Evolutionary conservation across 1,139 yeast genomes (phyloP), one percentile per base, ranked within the genome.

Genomic region (Lodderomyces parapsilosis): DNA sequence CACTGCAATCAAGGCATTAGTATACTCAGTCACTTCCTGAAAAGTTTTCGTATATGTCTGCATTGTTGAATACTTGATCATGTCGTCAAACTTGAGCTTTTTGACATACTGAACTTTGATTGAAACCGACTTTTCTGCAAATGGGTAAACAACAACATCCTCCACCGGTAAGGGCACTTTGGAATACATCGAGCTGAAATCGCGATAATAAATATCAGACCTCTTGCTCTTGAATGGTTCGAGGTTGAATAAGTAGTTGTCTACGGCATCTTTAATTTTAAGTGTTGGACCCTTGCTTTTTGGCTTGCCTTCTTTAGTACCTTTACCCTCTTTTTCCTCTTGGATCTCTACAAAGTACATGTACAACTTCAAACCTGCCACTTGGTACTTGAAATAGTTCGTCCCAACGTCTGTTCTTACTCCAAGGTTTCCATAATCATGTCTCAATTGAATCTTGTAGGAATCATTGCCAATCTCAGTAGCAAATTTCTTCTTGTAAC

Each of bases 201-300:
- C 43, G 19, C 49, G 41, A 22, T 49, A 49, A 24, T 40, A 49
- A 27, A 49, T 47, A 10, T 42, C 45, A 7, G 42, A 20, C 11
- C 46, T 37, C 28, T 47, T 47, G 39, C 48, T 42, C 31, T 47
- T 49, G 36, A 42, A 47, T 2, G 48, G 52, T 22, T 49, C 49
- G 15, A 35, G 5, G 17, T 39, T 44, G 6, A 47, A 39, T n/a
- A 49, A 32, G 32, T 44, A 38, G 24, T 46, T 44, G 19, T 42
- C 43, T 27, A 47, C 41, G 6, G 47, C 47, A 20, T 30, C 36
- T 31, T 45, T 47, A 23, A 39, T 15, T 6, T 40, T 41, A 5
- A 41, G 14, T 15, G 18, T 33, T 4, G 46, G 13, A 15, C 18
- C 9, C 8, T 27, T 27, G 31, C 31, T n/a, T 24, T 24, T 24